phyloP scores from a whole-genome alignment of 1,284 basidiomycete genomes.

The Schizophyllum commune region DNA sequence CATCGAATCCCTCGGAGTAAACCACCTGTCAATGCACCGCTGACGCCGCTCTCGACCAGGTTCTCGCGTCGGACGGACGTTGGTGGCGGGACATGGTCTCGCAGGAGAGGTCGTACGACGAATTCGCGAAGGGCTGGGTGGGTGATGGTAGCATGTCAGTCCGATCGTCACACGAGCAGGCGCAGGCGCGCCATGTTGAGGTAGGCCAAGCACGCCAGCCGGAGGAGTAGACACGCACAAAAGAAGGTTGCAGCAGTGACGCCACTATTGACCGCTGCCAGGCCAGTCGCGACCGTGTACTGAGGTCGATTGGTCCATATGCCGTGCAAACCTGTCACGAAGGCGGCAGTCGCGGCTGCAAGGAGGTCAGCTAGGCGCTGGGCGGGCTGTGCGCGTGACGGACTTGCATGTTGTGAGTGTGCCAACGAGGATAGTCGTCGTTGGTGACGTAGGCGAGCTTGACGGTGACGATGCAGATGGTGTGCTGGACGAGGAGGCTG shows the following conservation, averaged over 20 bases:
- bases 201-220: neutral
- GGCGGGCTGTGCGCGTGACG: slow-evolving; percentile 33
- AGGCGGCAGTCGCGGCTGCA: slow-evolving; percentile 42
- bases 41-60: slow-evolving; percentile 54
- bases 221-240: slow-evolving; percentile 33
- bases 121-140: slow-evolving; percentile 59
- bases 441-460: slow-evolving; percentile 30
- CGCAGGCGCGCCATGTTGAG: slow-evolving; percentile 4
- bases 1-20: slow-evolving; percentile 32
- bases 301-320: slow-evolving; percentile 31
- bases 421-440: slow-evolving; percentile 44
- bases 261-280: slow-evolving; percentile 58
- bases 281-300: slow-evolving; percentile 31
- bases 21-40: slow-evolving; percentile 57
- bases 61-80: slow-evolving; percentile 38
- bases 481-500: too few species aligned
- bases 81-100: slow-evolving; percentile 19
- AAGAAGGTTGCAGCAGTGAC: slow-evolving; percentile 65
- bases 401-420: slow-evolving; percentile 68
- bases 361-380: slow-evolving; percentile 18
- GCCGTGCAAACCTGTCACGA: slow-evolving; percentile 48
- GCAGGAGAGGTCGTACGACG: slow-evolving; percentile 47
- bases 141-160: neutral
- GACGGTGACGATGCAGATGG: neutral
- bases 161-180: too few species aligned